Evolutionary conservation across 139 green algal species (phyloP), one percentile per base, ranked within the genome.

Genomic region (Pleodorina starrii): DNA sequence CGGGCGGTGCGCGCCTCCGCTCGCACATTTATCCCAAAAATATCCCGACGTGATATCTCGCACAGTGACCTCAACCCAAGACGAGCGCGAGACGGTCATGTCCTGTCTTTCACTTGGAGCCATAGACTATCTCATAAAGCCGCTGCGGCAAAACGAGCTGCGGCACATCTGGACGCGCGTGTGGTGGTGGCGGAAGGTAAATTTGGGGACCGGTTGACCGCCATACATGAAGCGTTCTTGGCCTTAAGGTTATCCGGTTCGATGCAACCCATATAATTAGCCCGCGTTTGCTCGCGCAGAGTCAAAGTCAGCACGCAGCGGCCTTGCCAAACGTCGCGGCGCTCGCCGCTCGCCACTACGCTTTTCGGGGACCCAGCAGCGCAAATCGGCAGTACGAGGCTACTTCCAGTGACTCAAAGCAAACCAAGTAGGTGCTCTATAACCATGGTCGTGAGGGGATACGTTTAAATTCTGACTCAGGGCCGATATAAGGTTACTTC

Each of bases 41-140:
- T n/a, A n/a, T n/a, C n/a, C n/a, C 29, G 54, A 66, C 54, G 29
- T 32, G 29, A 66, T 66, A 66, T 66, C 54, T 66, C 44, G 9
- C 74, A 88, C 93, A 97, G 96, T 98, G 5, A 94, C 94, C 16
- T 97, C 93, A 0, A 86, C 73, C 4, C 77, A 94, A 36, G 94
- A 97, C 72, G 94, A 97, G 43, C 91, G 92, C 19, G 92, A 96
- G 11, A 86, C 92, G 9, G 95, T 98, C 40, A 85, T 96, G 46
- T 89, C 94, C 9, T 98, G 96, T 93, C 93, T 98, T 23, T 92
- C 95, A 38, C 92, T 95, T n/a, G 97, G 97, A 32, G 97, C 97
- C 1, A 93, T 96, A 27, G 97, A 99, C 91, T 99, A 96, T 44
- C 94, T 98, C 54, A 90, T 99, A 48, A 98, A 97, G 81, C 97